Conservation (phyloP, 1,284 basidiomycete species). For the Rhodotorula sp. region DNA sequence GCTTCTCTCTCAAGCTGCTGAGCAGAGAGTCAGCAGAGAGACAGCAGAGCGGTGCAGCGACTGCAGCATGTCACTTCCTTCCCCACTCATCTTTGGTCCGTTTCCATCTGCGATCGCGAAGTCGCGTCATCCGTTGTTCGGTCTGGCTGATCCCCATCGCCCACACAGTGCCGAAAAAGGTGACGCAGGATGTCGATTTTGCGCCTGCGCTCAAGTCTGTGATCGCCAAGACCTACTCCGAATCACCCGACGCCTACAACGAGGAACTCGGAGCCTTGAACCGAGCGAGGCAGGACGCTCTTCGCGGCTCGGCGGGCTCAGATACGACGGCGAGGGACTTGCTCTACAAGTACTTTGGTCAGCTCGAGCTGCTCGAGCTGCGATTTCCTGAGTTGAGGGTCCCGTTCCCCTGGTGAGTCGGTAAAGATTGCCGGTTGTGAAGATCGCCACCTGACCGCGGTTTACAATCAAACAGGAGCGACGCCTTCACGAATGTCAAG, state of each 20-base stretch:
- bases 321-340: slow-evolving; percentile 88
- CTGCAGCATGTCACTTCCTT: slow-evolving; percentile 13
- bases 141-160: background rate
- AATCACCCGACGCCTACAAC: slow-evolving; percentile 81
- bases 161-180: slow-evolving; percentile 55
- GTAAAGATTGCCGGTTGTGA: background rate
- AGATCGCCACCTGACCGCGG: background rate
- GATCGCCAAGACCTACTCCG: slow-evolving; percentile 89
- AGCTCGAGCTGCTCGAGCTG: slow-evolving; percentile 93
- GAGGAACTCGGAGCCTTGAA: slow-evolving; percentile 80
- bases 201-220: slow-evolving; percentile 78
- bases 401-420: slow-evolving; percentile 77
- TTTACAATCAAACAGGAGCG: slow-evolving; percentile 57
- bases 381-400: slow-evolving; percentile 95
- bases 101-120: background rate
- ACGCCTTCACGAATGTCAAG: slow-evolving; percentile 86
- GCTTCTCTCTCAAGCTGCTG: too few species aligned
- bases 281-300: slow-evolving; percentile 89
- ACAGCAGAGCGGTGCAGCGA: background rate
- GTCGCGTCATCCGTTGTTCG: too few species aligned
- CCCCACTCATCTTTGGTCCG: slow-evolving; percentile 29
- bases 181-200: slow-evolving; percentile 73
- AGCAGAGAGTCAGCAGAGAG: background rate
- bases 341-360: slow-evolving; percentile 98
- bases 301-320: slow-evolving; percentile 84